Conservation (phyloP, 2,329 filamentous ascomycete genomes). For the Aspergillus puulaauensis region DNA sequence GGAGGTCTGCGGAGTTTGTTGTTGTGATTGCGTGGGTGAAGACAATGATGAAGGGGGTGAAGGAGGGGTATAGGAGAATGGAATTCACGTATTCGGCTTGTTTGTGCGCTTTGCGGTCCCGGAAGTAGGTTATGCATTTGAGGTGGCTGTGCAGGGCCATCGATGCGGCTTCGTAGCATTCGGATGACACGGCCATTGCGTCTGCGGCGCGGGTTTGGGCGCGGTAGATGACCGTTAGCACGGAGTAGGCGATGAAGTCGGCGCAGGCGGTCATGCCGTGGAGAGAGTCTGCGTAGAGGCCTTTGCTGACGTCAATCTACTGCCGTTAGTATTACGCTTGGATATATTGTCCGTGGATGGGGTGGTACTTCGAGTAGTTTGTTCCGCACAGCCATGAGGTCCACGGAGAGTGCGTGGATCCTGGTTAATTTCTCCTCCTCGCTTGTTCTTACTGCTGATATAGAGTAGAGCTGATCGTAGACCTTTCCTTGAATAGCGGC, state of each 20-base stretch:
- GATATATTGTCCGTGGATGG: neutral
- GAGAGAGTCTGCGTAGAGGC: constrained; percentile 24
- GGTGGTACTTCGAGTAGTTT: constrained; percentile 21
- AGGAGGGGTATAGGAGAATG: constrained; percentile 28
- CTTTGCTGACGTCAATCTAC: constrained; percentile 23
- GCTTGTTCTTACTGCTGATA: constrained; percentile 15
- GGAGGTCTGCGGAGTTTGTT: constrained; percentile 19
- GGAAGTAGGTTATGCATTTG: constrained; percentile 26
- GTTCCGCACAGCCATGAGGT: constrained; percentile 23
- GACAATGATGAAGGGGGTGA: constrained; percentile 28
- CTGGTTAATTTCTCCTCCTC: constrained; percentile 13
- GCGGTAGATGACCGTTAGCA: constrained; percentile 25
- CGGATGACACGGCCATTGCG: constrained; percentile 24
- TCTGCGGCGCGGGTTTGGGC: constrained; percentile 23
- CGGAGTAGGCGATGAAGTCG: constrained; percentile 26
- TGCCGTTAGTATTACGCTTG: neutral
- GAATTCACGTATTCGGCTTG: constrained; percentile 29
- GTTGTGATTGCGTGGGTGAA: constrained; percentile 30
- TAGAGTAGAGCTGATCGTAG: constrained; percentile 26
- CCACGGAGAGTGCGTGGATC: constrained; percentile 23
- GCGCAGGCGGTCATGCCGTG: constrained; percentile 27
- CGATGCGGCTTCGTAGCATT: constrained; percentile 27
- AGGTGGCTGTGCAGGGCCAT: constrained; percentile 27
- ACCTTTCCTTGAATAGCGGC: constrained; percentile 24
- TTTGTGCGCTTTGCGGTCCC: constrained; percentile 24